Percentiles rank a stretch among this genome's conserved stretches.
These are phyloP conservation scores for Pterocarpus santalinus DNA, from an alignment of 306 rosid genomes.

Conservation along the genomic window DNA sequence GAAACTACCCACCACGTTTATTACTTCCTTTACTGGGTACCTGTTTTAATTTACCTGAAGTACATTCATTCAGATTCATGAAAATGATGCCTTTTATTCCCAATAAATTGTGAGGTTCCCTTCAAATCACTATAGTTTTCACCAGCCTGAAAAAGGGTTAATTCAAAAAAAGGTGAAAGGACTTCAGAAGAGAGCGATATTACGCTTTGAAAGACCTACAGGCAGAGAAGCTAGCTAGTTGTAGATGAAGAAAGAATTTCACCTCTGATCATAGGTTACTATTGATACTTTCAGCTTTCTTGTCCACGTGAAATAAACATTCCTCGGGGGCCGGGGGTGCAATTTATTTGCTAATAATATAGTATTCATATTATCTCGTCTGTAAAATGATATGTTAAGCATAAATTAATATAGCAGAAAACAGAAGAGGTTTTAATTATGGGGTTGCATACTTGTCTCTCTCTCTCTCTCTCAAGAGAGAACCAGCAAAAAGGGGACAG, in stretches of 20 bases:
- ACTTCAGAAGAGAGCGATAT: constrained; percentile 32
- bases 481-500: not conserved
- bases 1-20: not conserved
- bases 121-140: constrained; percentile 40
- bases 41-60: constrained; percentile 45
- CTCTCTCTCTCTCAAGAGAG: not conserved
- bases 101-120: constrained; percentile 19
- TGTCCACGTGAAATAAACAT: constrained; percentile 62
- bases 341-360: constrained; percentile 9
- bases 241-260: constrained; percentile 45
- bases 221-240: constrained; percentile 14
- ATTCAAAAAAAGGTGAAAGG: constrained; percentile 42
- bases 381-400: constrained; percentile 16
- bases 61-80: constrained; percentile 44
- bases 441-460: not conserved
- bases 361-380: not conserved
- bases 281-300: constrained; percentile 48
- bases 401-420: constrained; percentile 41
- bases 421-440: constrained; percentile 29
- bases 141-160: constrained; percentile 41
- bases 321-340: not conserved
- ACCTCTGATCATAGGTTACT: constrained; percentile 49
- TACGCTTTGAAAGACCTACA: constrained; percentile 32
- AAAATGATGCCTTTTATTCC: constrained; percentile 38
- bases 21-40: constrained; percentile 10